These are phyloP conservation scores for Microdochium bolleyi DNA, from an alignment of 2,329 filamentous ascomycete genomes.

Conservation along the genomic window DNA sequence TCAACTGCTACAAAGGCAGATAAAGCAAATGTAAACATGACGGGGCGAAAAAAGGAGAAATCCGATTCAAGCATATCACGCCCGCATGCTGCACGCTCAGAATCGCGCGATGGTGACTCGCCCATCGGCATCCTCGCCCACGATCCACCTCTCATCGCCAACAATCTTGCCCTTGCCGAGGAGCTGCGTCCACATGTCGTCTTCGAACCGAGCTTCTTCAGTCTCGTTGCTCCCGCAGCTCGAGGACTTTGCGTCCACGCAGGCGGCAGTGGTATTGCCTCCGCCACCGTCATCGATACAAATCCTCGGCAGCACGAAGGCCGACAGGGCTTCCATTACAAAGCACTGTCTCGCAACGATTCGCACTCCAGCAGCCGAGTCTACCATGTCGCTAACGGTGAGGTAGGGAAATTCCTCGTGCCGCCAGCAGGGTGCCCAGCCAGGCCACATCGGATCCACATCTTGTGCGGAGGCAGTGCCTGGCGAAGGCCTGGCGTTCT, in stretches of 20 bases:
- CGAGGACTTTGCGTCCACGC: neutral
- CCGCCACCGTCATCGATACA: constrained; percentile 21
- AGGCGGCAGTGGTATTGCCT: constrained; percentile 6
- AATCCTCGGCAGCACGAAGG: constrained; percentile 30
- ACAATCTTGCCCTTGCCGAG: constrained; percentile 43
- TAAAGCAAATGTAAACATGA: no score
- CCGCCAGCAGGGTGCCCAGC: constrained; percentile 41
- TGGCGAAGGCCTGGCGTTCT: neutral
- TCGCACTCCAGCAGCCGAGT: constrained; percentile 33
- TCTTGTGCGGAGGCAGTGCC: neutral
- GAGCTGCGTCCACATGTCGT: constrained; percentile 38
- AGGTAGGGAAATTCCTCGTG: constrained; percentile 45
- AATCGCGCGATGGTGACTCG: constrained; percentile 47
- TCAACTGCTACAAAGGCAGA: no score
- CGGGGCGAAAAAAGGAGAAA: no score
- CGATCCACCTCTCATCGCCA: constrained; percentile 54
- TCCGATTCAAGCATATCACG: no score
- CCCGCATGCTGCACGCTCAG: no score
- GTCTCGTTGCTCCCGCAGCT: constrained; percentile 17
- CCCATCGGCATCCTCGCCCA: constrained; percentile 46
- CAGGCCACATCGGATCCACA: constrained; percentile 14
- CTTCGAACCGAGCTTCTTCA: constrained; percentile 30
- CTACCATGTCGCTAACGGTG: constrained; percentile 36
- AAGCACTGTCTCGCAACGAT: constrained; percentile 38
- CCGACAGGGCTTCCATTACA: constrained; percentile 35